Base-by-base conservation (phyloP, 495 filamentous ascomycete genomes). In the Cryomyces antarcticus region DNA sequence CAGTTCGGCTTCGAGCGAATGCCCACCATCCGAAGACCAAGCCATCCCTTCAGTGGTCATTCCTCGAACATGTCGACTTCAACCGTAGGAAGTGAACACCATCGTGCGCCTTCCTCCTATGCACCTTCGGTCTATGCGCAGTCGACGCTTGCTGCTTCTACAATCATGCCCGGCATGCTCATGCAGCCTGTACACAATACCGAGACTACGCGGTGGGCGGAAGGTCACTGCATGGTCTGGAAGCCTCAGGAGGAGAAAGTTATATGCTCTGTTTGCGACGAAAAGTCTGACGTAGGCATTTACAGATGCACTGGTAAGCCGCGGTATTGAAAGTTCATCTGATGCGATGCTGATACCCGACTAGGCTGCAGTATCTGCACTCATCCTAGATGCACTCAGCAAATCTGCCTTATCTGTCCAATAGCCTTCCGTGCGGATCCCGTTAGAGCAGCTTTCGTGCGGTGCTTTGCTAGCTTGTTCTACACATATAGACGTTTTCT, bases 111-210 rank as follows among this genome's bases (percentile, higher is more conserved):
- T 2, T 88, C 77, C 10, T 78, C 76, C 4, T 97, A 97, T 62
- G 87, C 89, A 2, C 88, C 89, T 2, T 95, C 88, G 3, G 83
- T 87, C 3, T 97, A 95, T 61, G 89, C 89, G 3, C 83, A 88
- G 52, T 94, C 87, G 11, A 97, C 89, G 7, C 69, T 96, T n/a
- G 89, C 89, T 30, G 89, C 89, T n/a, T 93, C 85, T 10, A 97
- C 89, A 0, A 78, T 97, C 52, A 93, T 97, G 73, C 88, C 89
- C 9, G 83, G 85, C 55, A 73, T 92, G 62, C 65, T 83, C 39
- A 66, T 82, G 48, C 85, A 93, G 54, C 84, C 82, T 3, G 81
- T 93, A 6, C 67, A 72, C 31, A 92, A 93, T 52, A 82, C 80
- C 3, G 84, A 93, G 33, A 87, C 75, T 30, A 85, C 73, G 4